Conservation (phyloP, 352 stramenopile genomes). For the Globisporangium echinulatum region DNA sequence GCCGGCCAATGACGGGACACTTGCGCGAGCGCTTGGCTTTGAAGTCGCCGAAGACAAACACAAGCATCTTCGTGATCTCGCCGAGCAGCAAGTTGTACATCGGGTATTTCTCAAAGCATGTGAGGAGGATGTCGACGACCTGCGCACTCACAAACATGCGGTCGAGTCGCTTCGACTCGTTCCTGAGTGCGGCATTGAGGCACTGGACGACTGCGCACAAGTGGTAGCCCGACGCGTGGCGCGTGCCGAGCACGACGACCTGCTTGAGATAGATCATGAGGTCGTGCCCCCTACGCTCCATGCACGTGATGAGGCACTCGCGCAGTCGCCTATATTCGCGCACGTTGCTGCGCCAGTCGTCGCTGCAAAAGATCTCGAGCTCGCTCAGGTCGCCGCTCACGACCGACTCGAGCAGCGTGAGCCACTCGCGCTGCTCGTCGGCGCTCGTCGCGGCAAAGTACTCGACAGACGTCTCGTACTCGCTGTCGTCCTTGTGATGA, state of each 20-base stretch:
- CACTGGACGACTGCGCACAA: constrained; percentile 73
- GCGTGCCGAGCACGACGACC: constrained; percentile 57
- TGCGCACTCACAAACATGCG: constrained; percentile 77
- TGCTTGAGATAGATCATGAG: constrained; percentile 80
- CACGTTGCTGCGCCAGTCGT: constrained; percentile 87
- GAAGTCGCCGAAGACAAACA: constrained; percentile 82
- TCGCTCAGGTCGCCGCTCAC: constrained; percentile 78
- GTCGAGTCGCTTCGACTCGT: constrained; percentile 79
- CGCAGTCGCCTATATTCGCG: constrained; percentile 72
- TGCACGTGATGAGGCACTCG: constrained; percentile 73
- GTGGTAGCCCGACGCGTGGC: constrained; percentile 62
- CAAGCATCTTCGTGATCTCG: constrained; percentile 81
- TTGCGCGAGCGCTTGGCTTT: constrained; percentile 80
- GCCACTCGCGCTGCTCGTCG: constrained; percentile 65
- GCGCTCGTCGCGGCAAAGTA: constrained; percentile 68
- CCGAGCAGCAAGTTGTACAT: constrained; percentile 70
- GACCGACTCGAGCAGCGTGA: constrained; percentile 58
- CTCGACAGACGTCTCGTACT: constrained; percentile 44
- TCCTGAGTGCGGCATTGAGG: constrained; percentile 61
- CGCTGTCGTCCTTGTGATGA: constrained; percentile 20
- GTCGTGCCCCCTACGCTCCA: constrained; percentile 77
- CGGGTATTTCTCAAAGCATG: constrained; percentile 79
- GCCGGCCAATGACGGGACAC: constrained; percentile 70
- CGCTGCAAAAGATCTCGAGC: constrained; percentile 83
- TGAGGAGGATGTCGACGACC: constrained; percentile 59